Evolutionary conservation across 108 stramenopile species (phyloP).

Genomic region (Mediolabrus comicus): DNA sequence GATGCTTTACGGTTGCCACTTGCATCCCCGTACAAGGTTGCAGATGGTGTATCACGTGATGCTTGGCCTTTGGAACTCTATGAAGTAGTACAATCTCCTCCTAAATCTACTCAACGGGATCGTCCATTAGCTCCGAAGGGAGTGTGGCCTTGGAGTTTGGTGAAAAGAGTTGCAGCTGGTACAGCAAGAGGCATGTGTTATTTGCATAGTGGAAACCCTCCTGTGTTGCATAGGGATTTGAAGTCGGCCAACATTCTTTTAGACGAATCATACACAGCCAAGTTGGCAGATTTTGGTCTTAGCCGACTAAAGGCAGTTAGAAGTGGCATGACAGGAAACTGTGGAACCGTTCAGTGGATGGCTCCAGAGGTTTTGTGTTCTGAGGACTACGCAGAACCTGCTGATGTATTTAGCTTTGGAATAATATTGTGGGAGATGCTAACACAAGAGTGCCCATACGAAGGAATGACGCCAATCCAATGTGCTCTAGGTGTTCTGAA

Average conservation of each 20-base stretch:
- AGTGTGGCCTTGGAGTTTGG: conserved; percentile 76
- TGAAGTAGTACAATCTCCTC: conserved; percentile 44
- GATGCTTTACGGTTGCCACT: conserved; percentile 80
- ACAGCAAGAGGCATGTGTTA: conserved; percentile 94
- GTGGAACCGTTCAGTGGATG: conserved; percentile 96
- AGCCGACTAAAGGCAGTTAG: conserved; percentile 81
- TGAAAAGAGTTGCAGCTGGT: conserved; percentile 73
- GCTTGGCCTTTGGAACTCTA: conserved; percentile 68
- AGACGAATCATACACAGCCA: conserved; percentile 85
- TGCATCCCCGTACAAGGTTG: conserved; percentile 54
- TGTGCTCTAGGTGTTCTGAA: conserved; percentile 87
- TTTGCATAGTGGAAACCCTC: conserved; percentile 86
- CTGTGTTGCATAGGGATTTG: conserved; percentile 92
- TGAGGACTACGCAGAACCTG: conserved; percentile 78
- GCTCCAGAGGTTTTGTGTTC: conserved; percentile 90
- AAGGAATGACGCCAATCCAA: conserved; percentile 89
- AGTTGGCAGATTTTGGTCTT: conserved; percentile 95
- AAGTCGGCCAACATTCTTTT: conserved; percentile 90
- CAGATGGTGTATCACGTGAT: conserved; percentile 58
- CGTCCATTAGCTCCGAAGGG: conserved; percentile 67
- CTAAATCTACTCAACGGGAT: conserved; percentile 13
- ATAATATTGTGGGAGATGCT: conserved; percentile 86
- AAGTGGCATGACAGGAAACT: conserved; percentile 89
- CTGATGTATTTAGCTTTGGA: conserved; percentile 84
- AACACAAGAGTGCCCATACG: conserved; percentile 84